A percentile compares a stretch with the other conserved stretches of the same genome.
Evolutionary conservation across 1,139 yeast species (phyloP).

Genomic region (Saccharomyces hybrid): DNA sequence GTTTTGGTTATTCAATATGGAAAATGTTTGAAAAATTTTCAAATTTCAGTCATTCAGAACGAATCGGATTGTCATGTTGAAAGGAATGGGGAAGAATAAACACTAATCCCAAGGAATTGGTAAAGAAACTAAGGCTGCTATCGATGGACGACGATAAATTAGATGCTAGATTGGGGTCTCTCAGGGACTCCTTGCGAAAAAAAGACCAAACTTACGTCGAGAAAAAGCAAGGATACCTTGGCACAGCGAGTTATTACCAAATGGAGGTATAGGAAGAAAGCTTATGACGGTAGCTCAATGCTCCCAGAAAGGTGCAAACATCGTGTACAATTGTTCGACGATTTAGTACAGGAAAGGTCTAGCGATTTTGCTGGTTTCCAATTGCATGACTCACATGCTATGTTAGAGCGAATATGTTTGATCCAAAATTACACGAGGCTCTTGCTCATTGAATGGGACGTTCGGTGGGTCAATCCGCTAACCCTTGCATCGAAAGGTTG

Average conservation of each 20-base stretch:
- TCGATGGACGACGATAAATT: background rate
- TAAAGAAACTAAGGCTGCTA: background rate
- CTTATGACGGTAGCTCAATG: background rate
- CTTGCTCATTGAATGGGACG: slow-evolving; percentile 14
- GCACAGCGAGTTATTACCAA: background rate
- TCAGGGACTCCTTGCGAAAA: background rate
- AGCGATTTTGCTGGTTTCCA: slow-evolving; percentile 7
- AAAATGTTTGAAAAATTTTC: background rate
- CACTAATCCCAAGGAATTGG: background rate
- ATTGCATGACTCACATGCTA: slow-evolving; percentile 9
- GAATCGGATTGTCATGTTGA: background rate
- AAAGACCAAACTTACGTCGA: background rate
- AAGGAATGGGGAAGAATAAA: background rate
- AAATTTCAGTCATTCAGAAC: background rate
- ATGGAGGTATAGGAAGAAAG: slow-evolving; percentile 4
- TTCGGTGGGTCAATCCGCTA: slow-evolving; percentile 15
- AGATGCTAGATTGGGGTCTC: background rate
- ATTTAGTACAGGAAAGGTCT: slow-evolving; percentile 8
- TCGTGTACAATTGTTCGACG: slow-evolving; percentile 6
- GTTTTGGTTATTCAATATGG: background rate
- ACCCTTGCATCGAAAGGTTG: slow-evolving; percentile 19
- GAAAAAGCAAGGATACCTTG: background rate
- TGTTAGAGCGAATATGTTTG: slow-evolving; percentile 7
- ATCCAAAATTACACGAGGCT: slow-evolving; percentile 9
- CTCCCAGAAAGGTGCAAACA: slow-evolving; percentile 1